Conservation (phyloP, 176 grass and related monocot genomes). For the Triticum aestivum region IWGSC_CS_RefSeq_v2.1 NC_057809.1:24331805-24332304, state of each 20-base stretch:
- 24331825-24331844: no score
- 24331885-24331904: not conserved
- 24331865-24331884: not conserved
- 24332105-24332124: not conserved
- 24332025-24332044: not conserved
- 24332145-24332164: not conserved
- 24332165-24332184: not conserved
- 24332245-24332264: not conserved
- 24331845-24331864: no score
- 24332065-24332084: not conserved
- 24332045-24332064: not conserved
- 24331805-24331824: no score
- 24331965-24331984: not conserved
- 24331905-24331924: not conserved
- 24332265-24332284: conserved; percentile 3
- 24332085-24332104: not conserved
- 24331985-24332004: not conserved
- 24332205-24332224: not conserved
- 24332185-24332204: not conserved
- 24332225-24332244: conserved; percentile 12
- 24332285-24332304: conserved; percentile 8
- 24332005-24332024: not conserved
- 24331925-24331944: not conserved
- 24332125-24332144: not conserved
- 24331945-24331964: not conserved